Conservation (phyloP, 2,329 filamentous ascomycete genomes). For the Sporothrix brasiliensis region DNA sequence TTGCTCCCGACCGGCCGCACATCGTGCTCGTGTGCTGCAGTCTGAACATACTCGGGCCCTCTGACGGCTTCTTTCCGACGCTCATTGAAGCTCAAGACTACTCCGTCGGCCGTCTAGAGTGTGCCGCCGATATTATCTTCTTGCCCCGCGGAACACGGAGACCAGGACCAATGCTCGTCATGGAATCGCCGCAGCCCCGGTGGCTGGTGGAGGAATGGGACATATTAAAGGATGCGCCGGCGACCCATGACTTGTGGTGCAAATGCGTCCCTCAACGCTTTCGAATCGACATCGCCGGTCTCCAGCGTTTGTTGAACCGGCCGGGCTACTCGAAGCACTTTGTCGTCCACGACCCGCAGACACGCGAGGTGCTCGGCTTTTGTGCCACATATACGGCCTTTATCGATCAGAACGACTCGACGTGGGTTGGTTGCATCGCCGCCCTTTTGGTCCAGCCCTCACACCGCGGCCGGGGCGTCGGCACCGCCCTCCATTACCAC, state of each 20-base stretch:
- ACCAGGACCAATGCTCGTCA: conserved; percentile 35
- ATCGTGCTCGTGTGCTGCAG: conserved; percentile 58
- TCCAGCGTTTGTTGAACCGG: conserved; percentile 54
- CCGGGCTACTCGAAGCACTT: conserved; percentile 62
- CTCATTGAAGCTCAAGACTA: conserved; percentile 56
- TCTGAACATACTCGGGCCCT: conserved; percentile 46
- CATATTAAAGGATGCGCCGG: conserved; percentile 46
- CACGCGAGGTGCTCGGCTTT: conserved; percentile 55
- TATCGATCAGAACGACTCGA: conserved; percentile 55
- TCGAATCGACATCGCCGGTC: conserved; percentile 47
- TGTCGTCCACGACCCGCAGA: conserved; percentile 54
- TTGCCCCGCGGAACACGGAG: conserved; percentile 38
- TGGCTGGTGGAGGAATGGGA: conserved; percentile 52
- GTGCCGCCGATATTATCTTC: conserved; percentile 57
- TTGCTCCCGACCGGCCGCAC: conserved; percentile 48
- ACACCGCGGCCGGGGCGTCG: conserved; percentile 55
- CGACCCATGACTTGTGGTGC: conserved; percentile 53
- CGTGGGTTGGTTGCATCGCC: conserved; percentile 59
- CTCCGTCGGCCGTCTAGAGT: conserved; percentile 51
- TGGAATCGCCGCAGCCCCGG: conserved; percentile 41
- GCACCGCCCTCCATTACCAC: conserved; percentile 56
- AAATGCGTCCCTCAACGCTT: conserved; percentile 52
- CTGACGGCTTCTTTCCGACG: conserved; percentile 53
- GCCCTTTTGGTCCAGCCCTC: conserved; percentile 55
- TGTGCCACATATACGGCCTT: conserved; percentile 64